Base-by-base conservation (phyloP, 176 grass and related monocot species). In the Musa schizocarpa region DNA sequence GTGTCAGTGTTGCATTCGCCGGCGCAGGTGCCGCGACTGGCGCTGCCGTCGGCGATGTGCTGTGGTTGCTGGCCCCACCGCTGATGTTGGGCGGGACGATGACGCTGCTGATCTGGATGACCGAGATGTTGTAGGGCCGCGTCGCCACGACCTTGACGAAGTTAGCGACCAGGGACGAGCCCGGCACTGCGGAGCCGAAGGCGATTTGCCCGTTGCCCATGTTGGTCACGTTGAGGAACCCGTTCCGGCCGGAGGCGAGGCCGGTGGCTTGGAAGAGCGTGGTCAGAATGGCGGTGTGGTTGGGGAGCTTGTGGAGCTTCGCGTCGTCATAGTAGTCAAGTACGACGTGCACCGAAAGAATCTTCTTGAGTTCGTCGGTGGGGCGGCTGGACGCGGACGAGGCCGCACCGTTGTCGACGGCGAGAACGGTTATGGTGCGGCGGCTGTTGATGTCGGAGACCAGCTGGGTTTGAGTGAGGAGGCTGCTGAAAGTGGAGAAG, bases 351-450 rank as follows among this genome's bases (percentile, higher is more conserved):
- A 89, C 13, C 11, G 71, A 76, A 64, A 91, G 52, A 16, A 67
- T 79, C 49, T 69, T 76, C 34, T 22, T 20, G 54, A 91, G 10
- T 9, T 43, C 77, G 7, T 72, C 53, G 17, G 43, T 19, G 1
- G 77, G 4, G 51, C 82, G 82, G 4, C 50, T 1, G 25, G 34
- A 52, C 3, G 23, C 61, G 3, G 69, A 25, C 19, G 50, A 65
- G 87, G 82, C 72, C 19, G 14, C 87, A 6, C 53, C 34, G 77
- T 90, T 81, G 78, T 77, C 67, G 26, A 89, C 70, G 52, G 73
- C 87, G 19, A 89, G 82, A 49, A 92, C 81, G 11, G 92, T 96
- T 68, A 96, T 66, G 56, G 80, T 73, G 0, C 0, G 3, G n/a
- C 72, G 80, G 26, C 9, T 5, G 82, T 92, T 82, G 76, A 92